phyloP scores from a whole-genome alignment of 148 eudicot species.

The Mesembryanthemum crystallinum region DNA sequence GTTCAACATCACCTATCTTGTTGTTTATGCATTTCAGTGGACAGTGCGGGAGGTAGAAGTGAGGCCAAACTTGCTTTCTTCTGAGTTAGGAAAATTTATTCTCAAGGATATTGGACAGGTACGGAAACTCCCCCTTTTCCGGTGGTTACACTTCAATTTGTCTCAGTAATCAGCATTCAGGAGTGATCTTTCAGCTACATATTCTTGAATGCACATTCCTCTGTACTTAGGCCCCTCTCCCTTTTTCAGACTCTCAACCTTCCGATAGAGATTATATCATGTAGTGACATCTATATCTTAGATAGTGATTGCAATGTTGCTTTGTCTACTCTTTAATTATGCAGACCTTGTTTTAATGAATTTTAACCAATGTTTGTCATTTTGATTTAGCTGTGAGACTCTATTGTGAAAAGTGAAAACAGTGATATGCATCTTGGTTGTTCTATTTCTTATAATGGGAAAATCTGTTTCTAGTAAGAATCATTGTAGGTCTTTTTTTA shows the following conservation, averaged over 20 bases:
- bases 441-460: not conserved
- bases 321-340: not conserved
- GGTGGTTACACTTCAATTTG: not conserved
- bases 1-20: not conserved
- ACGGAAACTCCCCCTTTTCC: not conserved
- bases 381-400: not conserved
- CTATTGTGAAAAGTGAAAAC: no score
- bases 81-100: conserved; percentile 48
- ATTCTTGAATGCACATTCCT: not conserved
- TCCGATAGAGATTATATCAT: not conserved
- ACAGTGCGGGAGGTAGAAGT: conserved; percentile 53
- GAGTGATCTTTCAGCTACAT: not conserved
- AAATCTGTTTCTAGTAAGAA: not conserved
- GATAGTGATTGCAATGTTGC: not conserved
- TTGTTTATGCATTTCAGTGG: conserved; percentile 46
- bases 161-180: not conserved
- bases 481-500: not conserved
- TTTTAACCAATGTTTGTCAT: not conserved
- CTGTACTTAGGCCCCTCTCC: not conserved
- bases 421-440: not conserved
- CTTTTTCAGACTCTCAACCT: no score
- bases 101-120: conserved; percentile 61
- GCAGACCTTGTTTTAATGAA: not conserved
- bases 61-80: conserved; percentile 66
- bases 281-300: conserved; percentile 5